Conservation (phyloP, 352 stramenopile species). For the Blastocystis sp. region DNA sequence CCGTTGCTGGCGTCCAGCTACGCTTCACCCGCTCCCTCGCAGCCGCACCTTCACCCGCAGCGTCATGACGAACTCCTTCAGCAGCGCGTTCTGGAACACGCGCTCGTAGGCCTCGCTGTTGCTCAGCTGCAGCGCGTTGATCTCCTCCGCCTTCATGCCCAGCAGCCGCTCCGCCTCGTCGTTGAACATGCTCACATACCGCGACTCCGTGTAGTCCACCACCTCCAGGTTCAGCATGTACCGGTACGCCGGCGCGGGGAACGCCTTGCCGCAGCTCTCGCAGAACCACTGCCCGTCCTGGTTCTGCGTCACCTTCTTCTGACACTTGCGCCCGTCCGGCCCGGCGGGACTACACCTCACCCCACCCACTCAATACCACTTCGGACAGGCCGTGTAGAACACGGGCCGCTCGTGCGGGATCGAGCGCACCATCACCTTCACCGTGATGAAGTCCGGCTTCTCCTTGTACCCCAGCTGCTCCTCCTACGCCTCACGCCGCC, state of each 20-base stretch:
- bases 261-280: conserved; percentile 6
- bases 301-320: conserved; percentile 61
- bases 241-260: conserved; percentile 21
- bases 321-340: conserved; percentile 36
- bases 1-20: conserved; percentile 18
- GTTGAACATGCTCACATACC: conserved; percentile 53
- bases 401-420: conserved; percentile 47
- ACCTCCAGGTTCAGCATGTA: conserved; percentile 59
- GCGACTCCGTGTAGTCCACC: conserved; percentile 35
- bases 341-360: conserved; percentile 18
- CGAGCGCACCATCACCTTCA: conserved; percentile 59
- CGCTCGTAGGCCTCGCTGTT: conserved; percentile 61
- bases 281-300: conserved; percentile 44
- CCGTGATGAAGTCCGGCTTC: conserved; percentile 44
- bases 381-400: conserved; percentile 35
- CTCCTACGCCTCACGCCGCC: neutral
- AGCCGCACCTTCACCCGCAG: conserved; percentile 43
- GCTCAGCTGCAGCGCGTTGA: conserved; percentile 19
- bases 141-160: neutral
- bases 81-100: conserved; percentile 39
- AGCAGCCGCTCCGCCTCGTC: conserved; percentile 33
- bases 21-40: too few relatives aligned
- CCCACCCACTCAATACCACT: neutral
- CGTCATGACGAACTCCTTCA: conserved; percentile 61
- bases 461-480: conserved; percentile 46